Evolutionary conservation across 225 moss, liverwort and hornwort genomes (phyloP).

Genomic region (Asterella californica): DNA sequence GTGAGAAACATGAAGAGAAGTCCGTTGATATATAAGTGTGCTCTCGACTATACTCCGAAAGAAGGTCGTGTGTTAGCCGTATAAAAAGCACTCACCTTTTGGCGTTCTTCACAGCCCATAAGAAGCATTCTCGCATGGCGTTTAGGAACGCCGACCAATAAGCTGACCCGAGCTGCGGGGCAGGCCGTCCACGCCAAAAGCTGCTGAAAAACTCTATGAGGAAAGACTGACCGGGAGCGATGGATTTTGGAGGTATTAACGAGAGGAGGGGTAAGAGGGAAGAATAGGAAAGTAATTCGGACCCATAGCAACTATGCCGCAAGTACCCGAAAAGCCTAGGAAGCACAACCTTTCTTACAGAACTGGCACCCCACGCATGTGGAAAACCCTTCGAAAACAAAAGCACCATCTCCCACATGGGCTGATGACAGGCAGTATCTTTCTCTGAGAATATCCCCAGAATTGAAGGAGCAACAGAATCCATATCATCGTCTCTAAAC

Average conservation of each 20-base stretch:
- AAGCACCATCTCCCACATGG: slow-evolving; percentile 99
- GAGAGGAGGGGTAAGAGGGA: slow-evolving; percentile 63
- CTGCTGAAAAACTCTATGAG: slow-evolving; percentile 63
- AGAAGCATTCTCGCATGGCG: slow-evolving; percentile 70
- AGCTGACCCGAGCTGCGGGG: slow-evolving; percentile 46
- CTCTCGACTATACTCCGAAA: neutral
- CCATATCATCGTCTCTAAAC: slow-evolving; percentile 65
- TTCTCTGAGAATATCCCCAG: slow-evolving; percentile 78
- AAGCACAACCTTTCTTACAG: slow-evolving; percentile 54
- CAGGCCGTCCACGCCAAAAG: slow-evolving; percentile 69
- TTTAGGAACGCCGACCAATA: slow-evolving; percentile 56
- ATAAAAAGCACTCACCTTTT: slow-evolving; percentile 49
- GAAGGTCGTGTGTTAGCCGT: no score
- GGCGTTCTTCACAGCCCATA: slow-evolving; percentile 66
- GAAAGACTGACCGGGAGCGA: slow-evolving; percentile 52
- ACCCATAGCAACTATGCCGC: slow-evolving; percentile 78
- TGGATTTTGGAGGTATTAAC: slow-evolving; percentile 60
- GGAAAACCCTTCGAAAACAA: slow-evolving; percentile 70
- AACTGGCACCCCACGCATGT: slow-evolving; percentile 68
- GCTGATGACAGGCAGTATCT: slow-evolving; percentile 74
- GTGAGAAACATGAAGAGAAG: neutral
- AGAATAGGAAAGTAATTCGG: slow-evolving; percentile 79
- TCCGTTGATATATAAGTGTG: neutral
- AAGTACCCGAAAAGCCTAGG: slow-evolving; percentile 82
- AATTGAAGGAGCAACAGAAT: slow-evolving; percentile 58